Evolutionary conservation across 2,329 filamentous ascomycete species (phyloP), one percentile per base, ranked within the genome.

Genomic region (Exophiala viscosa): DNA sequence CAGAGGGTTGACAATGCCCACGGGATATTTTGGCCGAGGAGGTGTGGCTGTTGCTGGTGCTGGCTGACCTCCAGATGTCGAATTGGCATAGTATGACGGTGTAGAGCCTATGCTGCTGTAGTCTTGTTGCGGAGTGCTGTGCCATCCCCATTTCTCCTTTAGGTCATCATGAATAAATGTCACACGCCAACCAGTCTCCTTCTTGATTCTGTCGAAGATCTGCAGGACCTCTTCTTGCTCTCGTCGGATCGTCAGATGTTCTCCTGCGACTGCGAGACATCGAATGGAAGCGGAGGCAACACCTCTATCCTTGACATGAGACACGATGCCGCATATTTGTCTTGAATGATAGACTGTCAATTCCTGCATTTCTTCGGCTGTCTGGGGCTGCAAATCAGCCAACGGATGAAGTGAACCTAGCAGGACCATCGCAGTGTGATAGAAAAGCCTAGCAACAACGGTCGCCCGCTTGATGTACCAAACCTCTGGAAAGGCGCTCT

Each of bases 381-480:
- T 74, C 34, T 82, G 77, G 6, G 78, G 73, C 9, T 80, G 75
- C 34, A 84, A 77, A 46, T 86, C 68, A 18, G 47, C 52, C 33
- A 60, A 39, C 0, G 91, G 91, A 66, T 96, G 86, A 17, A 85
- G 85, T 61, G 92, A 88, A 3, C 87, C 83, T 4, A 96, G 79
- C 32, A 96, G 73, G 58, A 88, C 86, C 71, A 92, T 86, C 17
- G 88, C 85, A 0, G 88, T 93, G 66, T 96, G 91, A 66, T 95
- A 96, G 67, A 96, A 90, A 7, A 96, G 76, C 42, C 89, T 83
- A 3, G 88, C 89, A 20, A 95, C 81, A 31, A 93, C 85, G 2
- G 89, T 88, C 3, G 88, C 81, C 51, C 88, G 82, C 69, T 93
- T 93, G 63, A 92, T 84, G 46, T 95, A 88, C 87, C 90, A 96